These are phyloP conservation scores for Vitis labrusca DNA, from an alignment of 164 flowering plant species.

Conservation along the genomic window DNA sequence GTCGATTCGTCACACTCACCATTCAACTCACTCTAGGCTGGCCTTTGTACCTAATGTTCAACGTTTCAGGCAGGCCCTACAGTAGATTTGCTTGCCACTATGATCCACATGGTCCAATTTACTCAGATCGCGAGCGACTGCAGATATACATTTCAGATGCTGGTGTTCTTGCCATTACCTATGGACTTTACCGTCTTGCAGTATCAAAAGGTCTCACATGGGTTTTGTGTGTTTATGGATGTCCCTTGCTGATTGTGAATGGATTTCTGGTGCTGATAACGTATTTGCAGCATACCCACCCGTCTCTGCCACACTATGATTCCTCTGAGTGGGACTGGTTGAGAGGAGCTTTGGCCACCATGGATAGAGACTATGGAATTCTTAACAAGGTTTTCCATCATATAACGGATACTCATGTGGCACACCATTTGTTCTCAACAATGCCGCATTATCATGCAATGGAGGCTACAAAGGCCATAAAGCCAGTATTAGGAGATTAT, in stretches of 20 bases:
- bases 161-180: conserved; percentile 49
- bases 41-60: conserved; percentile 76
- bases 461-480: conserved; percentile 83
- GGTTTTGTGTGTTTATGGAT: conserved; percentile 60
- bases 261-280: conserved; percentile 77
- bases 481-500: conserved; percentile 71
- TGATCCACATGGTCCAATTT: conserved; percentile 78
- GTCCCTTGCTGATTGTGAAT: conserved; percentile 68
- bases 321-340: conserved; percentile 90
- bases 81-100: conserved; percentile 80
- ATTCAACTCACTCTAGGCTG: conserved; percentile 65
- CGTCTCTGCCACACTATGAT: conserved; percentile 76
- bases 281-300: conserved; percentile 84
- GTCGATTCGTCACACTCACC: conserved; percentile 50
- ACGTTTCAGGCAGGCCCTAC: conserved; percentile 75
- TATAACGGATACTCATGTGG: conserved; percentile 83
- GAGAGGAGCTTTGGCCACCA: conserved; percentile 79
- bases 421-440: conserved; percentile 79
- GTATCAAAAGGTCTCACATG: conserved; percentile 49
- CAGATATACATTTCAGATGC: conserved; percentile 69
- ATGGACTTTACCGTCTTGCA: conserved; percentile 40
- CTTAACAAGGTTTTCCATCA: conserved; percentile 81
- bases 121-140: conserved; percentile 55
- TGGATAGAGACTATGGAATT: conserved; percentile 76
- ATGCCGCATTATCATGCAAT: conserved; percentile 87